phyloP scores from a whole-genome alignment of 148 eudicot species.

The Vaccinium corymbosum region DNA sequence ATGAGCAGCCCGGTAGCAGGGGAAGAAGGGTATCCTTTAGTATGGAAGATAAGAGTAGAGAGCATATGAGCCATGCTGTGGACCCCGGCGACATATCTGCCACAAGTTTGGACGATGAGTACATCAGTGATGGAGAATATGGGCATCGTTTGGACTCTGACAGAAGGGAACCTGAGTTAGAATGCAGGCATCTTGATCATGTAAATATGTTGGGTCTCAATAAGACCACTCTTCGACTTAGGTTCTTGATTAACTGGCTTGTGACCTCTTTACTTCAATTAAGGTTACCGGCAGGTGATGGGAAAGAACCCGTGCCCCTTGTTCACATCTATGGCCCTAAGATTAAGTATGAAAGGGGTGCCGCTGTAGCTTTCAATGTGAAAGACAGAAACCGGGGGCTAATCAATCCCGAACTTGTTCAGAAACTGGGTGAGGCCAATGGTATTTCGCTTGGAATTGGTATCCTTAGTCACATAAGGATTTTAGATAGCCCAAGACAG shows the following conservation, averaged over 20 bases:
- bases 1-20: constrained; percentile 45
- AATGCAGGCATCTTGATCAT: constrained; percentile 89
- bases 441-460: constrained; percentile 84
- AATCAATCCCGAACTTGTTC: constrained; percentile 75
- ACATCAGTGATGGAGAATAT: constrained; percentile 64
- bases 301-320: constrained; percentile 35
- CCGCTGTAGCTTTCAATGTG: constrained; percentile 87
- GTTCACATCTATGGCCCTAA: constrained; percentile 96
- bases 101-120: constrained; percentile 59
- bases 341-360: constrained; percentile 95
- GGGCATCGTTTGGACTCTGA: constrained; percentile 55
- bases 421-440: constrained; percentile 72
- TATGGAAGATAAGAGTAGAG: constrained; percentile 57
- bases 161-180: constrained; percentile 82
- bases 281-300: constrained; percentile 51
- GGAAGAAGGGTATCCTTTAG: constrained; percentile 79
- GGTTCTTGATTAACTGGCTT: constrained; percentile 88
- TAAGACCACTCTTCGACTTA: constrained; percentile 74
- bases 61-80: constrained; percentile 36
- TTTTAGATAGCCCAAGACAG: constrained; percentile 53
- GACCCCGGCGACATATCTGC: constrained; percentile 67
- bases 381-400: constrained; percentile 61
- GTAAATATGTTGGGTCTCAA: constrained; percentile 91
- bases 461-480: constrained; percentile 72
- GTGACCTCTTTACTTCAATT: constrained; percentile 84